These are phyloP conservation scores for Trichoderma parareesei DNA, from an alignment of 495 filamentous ascomycete genomes.

Conservation along the genomic window DNA sequence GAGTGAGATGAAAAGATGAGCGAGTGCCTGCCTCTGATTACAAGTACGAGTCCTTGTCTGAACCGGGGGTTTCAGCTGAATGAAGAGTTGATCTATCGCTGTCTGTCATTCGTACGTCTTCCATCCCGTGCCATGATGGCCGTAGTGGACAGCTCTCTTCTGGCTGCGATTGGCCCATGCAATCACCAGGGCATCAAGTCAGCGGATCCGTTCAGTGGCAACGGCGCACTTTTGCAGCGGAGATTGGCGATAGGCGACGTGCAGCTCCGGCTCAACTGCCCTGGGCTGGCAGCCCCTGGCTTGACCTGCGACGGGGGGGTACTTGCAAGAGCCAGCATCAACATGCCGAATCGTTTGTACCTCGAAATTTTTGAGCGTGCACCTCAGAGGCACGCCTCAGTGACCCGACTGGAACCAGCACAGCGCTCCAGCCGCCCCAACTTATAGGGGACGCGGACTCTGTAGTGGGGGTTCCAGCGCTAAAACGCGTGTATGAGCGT, in stretches of 20 bases:
- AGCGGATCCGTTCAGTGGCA: neutral
- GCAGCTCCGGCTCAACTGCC: neutral
- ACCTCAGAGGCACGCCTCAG: neutral
- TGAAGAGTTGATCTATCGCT: neutral
- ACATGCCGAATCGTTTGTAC: neutral
- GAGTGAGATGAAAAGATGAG: neutral
- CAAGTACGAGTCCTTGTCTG: neutral
- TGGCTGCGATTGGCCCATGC: neutral
- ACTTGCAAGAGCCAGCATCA: neutral
- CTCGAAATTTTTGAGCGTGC: neutral
- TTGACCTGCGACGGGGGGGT: neutral
- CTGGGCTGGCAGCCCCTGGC: neutral
- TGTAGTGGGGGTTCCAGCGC: neutral
- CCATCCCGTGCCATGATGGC: neutral
- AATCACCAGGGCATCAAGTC: neutral
- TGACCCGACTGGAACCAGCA: neutral
- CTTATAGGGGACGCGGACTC: neutral
- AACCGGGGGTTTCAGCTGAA: neutral
- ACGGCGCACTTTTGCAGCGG: neutral
- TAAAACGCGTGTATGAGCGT: slow-evolving; percentile 4
- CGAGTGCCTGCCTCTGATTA: neutral
- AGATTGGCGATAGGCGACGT: slow-evolving; percentile 3
- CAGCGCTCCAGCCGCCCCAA: neutral
- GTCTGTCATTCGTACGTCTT: neutral
- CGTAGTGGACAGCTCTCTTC: neutral